A percentile compares a stretch with the other conserved stretches of the same genome.
phyloP scores from a whole-genome alignment of 306 rosid genomes.

The Acacia confusa region DNA sequence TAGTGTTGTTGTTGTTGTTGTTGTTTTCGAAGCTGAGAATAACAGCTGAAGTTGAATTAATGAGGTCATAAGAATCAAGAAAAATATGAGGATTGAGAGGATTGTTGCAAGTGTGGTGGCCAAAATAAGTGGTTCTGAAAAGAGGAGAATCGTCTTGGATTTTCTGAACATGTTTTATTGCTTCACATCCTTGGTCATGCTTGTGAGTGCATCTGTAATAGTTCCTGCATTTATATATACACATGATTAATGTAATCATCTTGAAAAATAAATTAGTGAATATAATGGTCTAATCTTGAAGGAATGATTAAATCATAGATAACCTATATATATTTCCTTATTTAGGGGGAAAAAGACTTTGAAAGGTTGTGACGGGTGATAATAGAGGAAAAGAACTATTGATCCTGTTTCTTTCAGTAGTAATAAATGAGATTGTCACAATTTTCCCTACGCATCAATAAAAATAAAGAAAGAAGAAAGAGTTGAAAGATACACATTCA shows the following conservation, averaged over 20 bases:
- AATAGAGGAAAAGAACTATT: not conserved
- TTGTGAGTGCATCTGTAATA: constrained; percentile 83
- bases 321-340: not conserved
- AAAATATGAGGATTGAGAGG: constrained; percentile 43
- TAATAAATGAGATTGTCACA: no score
- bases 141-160: constrained; percentile 54
- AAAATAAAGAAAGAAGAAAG: no score
- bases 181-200: constrained; percentile 62
- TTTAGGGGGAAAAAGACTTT: no score
- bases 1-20: not conserved
- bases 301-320: not conserved
- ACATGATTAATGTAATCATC: not conserved
- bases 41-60: constrained; percentile 26
- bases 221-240: constrained; percentile 37
- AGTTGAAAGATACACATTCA: no score
- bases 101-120: constrained; percentile 55
- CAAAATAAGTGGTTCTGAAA: constrained; percentile 54
- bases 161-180: constrained; percentile 73
- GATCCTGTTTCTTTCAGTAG: no score
- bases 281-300: not conserved
- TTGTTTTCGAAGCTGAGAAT: constrained; percentile 48
- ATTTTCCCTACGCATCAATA: no score
- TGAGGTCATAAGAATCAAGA: constrained; percentile 36
- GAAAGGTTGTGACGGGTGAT: not conserved
- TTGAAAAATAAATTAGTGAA: not conserved